Conservation (phyloP, 331 rosid species). For the Telfairia occidentalis region DNA sequence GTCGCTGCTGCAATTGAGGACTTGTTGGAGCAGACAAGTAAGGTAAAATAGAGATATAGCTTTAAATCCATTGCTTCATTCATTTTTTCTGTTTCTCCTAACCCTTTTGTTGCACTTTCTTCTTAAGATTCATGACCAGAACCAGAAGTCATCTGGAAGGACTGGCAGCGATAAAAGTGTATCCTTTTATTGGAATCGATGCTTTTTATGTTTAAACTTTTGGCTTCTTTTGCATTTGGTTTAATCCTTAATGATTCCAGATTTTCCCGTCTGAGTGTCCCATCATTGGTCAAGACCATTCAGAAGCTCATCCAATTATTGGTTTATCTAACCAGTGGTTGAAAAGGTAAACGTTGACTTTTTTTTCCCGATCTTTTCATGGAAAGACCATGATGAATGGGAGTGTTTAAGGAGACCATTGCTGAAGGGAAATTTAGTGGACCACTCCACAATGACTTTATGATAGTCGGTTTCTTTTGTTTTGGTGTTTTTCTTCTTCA, state of each 20-base stretch:
- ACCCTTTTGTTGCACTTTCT: slow-evolving; percentile 19
- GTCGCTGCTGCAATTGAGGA: slow-evolving; percentile 95
- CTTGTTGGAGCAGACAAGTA: slow-evolving; percentile 86
- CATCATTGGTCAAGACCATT: slow-evolving; percentile 40
- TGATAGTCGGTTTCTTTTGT: not conserved
- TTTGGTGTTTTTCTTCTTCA: not conserved
- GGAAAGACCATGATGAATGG: not conserved
- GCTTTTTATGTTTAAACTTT: not conserved
- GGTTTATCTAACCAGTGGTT: slow-evolving; percentile 73
- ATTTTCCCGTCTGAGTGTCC: slow-evolving; percentile 50
- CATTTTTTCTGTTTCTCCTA: slow-evolving; percentile 11
- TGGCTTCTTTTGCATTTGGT: slow-evolving; percentile 9
- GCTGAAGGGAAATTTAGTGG: not conserved
- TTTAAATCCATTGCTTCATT: slow-evolving; percentile 13
- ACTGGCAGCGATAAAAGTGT: slow-evolving; percentile 42
- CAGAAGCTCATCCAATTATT: slow-evolving; percentile 41
- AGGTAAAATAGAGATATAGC: slow-evolving; percentile 40
- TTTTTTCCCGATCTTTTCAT: not conserved
- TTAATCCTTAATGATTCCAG: slow-evolving; percentile 51
- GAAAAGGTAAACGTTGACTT: slow-evolving; percentile 41
- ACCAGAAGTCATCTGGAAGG: slow-evolving; percentile 57
- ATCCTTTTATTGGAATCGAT: slow-evolving; percentile 36
- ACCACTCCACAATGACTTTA: not conserved
- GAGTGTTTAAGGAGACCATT: not conserved
- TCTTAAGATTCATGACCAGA: slow-evolving; percentile 63